These are phyloP conservation scores for Podila clonocystis DNA, from an alignment of 192 early-diverging fungal genomes.

Conservation along the genomic window DNA sequence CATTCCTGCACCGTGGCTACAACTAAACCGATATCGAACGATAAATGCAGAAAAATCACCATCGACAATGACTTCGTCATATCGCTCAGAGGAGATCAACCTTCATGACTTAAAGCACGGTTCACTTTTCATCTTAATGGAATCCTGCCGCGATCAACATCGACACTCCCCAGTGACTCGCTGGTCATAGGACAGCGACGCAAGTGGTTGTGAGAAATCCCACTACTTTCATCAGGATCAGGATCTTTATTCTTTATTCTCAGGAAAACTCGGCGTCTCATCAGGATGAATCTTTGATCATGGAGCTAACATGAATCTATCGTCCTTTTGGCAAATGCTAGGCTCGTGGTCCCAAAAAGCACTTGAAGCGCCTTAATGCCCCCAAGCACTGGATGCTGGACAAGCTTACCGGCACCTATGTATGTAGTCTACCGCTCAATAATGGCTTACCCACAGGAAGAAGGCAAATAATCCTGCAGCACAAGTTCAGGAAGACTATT, in stretches of 20 bases:
- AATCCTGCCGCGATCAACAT: too few species aligned
- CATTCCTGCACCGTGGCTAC: not conserved
- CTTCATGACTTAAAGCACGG: too few species aligned
- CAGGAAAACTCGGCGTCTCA: conserved; percentile 1
- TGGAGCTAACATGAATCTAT: conserved; percentile 2
- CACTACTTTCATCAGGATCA: not conserved
- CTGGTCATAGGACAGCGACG: not conserved
- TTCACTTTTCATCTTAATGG: too few species aligned
- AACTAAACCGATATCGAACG: not conserved
- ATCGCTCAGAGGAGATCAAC: too few species aligned
- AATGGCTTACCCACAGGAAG: not conserved
- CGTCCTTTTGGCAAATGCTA: conserved; percentile 22
- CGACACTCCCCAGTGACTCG: too few species aligned
- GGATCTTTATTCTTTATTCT: too few species aligned
- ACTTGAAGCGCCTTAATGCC: conserved; percentile 98
- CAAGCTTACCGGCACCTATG: conserved; percentile 98
- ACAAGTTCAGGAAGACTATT: too few species aligned
- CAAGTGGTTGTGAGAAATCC: not conserved
- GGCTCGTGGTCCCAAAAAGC: conserved; percentile 99
- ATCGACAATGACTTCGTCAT: too few species aligned
- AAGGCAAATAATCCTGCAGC: not conserved
- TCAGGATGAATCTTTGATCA: conserved; percentile 5
- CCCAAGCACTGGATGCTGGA: conserved; percentile 99
- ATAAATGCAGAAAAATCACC: too few species aligned
- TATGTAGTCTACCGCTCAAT: conserved; percentile 28